Evolutionary conservation across 345 rosid species (phyloP), one percentile per base, ranked within the genome.

Genomic region (Lumnitzera racemosa): DNA sequence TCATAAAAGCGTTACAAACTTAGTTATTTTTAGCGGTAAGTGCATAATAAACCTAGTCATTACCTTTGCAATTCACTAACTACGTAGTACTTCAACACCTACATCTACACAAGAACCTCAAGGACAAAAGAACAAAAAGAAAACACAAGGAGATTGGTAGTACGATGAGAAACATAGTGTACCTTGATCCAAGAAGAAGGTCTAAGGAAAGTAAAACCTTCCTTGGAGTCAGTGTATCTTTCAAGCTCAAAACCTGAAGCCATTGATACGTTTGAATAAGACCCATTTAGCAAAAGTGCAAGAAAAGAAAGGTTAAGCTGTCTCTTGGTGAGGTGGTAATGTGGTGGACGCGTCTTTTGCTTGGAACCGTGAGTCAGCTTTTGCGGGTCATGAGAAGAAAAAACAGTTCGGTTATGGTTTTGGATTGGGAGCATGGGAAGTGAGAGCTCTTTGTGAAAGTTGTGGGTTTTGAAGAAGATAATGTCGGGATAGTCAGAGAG

Each of bases 121-220:
- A 29, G 53, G 5, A 43, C 20, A 31, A 3, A 24, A 7, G 46
- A 41, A 43, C 24, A 27, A 57, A 62, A 3, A 7, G 20, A 64
- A 11, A 12, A 2, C 31, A 13, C 24, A 24, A 12, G 2, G 17
- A 23, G 12, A 20, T 7, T 29, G 9, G 59, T 2, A 46, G 46
- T 55, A 5, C 20, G 13, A 57, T 24, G 31, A 27, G 31, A 27
- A 27, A 27, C 4, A 16, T 12, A 0, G 12, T 54, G 6, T 63
- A 87, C 97, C 97, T 88, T 79, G 52, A 61, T 67, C 80, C 85
- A 91, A 59, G 92, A 83, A 68, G 88, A 74, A 55, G 98, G 98
- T 64, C 64, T 68, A 64, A 86, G 95, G 29, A 89, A 86, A 66
- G 90, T 86, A 80, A 85, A 89, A 23, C 83, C 95, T 74, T 85